Conservation (phyloP, 2,329 filamentous ascomycete species). For the Fusarium sulawesiense region DNA sequence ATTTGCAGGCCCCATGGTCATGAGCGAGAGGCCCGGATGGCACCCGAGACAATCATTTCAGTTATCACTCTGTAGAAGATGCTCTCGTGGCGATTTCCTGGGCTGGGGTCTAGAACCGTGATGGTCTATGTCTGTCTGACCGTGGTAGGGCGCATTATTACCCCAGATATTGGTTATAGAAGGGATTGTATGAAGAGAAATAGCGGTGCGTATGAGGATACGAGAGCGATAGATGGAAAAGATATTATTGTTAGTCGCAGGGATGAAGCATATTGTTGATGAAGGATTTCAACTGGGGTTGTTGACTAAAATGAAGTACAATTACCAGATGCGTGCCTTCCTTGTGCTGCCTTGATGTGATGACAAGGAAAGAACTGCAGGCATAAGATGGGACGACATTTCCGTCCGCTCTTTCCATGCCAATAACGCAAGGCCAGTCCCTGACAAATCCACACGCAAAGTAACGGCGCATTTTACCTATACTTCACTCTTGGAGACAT, state of each 20-base stretch:
- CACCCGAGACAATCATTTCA: constrained; percentile 28
- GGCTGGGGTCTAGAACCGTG: constrained; percentile 25
- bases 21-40: constrained; percentile 31
- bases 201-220: not conserved
- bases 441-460: constrained; percentile 15
- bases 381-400: constrained; percentile 22
- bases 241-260: not conserved
- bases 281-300: not conserved
- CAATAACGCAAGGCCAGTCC: not conserved
- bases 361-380: constrained; percentile 8
- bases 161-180: constrained; percentile 1
- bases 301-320: not conserved
- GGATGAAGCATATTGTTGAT: constrained; percentile 9
- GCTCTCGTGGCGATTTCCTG: constrained; percentile 21
- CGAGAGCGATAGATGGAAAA: not conserved
- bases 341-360: constrained; percentile 4
- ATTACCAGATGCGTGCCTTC: constrained; percentile 5
- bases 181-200: constrained; percentile 3
- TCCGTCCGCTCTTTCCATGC: constrained; percentile 4
- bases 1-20: constrained; percentile 30
- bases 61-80: constrained; percentile 6
- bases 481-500: constrained; percentile 5
- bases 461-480: constrained; percentile 20
- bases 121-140: constrained; percentile 8
- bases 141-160: constrained; percentile 20